These are phyloP conservation scores for Leccinellum albellum DNA, from an alignment of 768 basidiomycete species.

Conservation along the genomic window DNA sequence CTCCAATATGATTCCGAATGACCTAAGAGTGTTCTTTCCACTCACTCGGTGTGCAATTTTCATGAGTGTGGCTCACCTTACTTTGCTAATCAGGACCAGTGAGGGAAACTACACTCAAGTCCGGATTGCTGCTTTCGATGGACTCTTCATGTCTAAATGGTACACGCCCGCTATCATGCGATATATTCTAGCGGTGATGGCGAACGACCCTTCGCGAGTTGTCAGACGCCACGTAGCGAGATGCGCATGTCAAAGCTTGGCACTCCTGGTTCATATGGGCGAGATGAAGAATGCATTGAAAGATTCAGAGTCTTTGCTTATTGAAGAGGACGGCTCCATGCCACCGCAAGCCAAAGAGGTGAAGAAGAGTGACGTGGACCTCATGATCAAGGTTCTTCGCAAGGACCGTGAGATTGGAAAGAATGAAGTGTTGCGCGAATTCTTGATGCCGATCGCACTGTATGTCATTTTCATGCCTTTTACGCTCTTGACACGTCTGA, in stretches of 20 bases:
- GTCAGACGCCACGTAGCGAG: conserved; percentile 87
- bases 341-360: conserved; percentile 69
- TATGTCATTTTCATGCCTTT: conserved; percentile 36
- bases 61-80: not conserved
- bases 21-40: conserved; percentile 76
- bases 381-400: conserved; percentile 80
- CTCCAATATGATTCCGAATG: conserved; percentile 74
- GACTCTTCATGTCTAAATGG: conserved; percentile 86
- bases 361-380: conserved; percentile 79
- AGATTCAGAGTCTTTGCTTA: conserved; percentile 72
- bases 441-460: conserved; percentile 79
- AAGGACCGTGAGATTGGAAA: conserved; percentile 85
- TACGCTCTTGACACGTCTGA: not conserved
- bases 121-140: conserved; percentile 91
- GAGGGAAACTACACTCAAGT: conserved; percentile 94
- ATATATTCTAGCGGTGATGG: conserved; percentile 84
- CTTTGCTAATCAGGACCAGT: conserved; percentile 38
- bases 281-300: conserved; percentile 78
- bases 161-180: conserved; percentile 79
- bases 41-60: conserved; percentile 68
- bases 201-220: conserved; percentile 76
- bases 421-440: conserved; percentile 74
- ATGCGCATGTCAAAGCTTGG: conserved; percentile 81
- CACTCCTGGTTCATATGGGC: conserved; percentile 82
- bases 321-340: conserved; percentile 80